Conservation (phyloP, 1,139 yeast species). For the Candida sp. region DNA sequence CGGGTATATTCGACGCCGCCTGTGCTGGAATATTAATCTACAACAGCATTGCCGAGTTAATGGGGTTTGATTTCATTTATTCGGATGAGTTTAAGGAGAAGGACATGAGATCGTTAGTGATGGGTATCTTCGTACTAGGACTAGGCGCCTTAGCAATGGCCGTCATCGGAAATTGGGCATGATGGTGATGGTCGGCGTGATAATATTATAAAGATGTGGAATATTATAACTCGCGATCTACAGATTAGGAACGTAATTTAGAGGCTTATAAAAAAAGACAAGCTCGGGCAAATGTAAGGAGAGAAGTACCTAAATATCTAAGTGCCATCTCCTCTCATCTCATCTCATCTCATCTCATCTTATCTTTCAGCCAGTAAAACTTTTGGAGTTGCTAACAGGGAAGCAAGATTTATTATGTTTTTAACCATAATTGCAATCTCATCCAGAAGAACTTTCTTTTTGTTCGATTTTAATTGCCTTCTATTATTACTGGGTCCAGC, state of each 20-base stretch:
- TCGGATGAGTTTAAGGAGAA: conserved; percentile 29
- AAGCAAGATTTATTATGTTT: no score
- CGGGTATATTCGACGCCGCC: conserved; percentile 39
- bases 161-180: conserved; percentile 49
- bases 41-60: conserved; percentile 42
- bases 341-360: neutral
- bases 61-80: conserved; percentile 42
- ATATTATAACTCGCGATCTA: no score
- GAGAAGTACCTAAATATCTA: neutral
- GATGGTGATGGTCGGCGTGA: neutral
- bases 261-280: neutral
- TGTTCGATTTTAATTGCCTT: no score
- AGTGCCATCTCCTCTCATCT: neutral
- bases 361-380: no score
- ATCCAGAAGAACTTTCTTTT: no score
- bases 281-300: neutral
- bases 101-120: conserved; percentile 18
- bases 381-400: no score
- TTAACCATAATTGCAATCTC: no score
- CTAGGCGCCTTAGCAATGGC: conserved; percentile 46
- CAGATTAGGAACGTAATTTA: no score
- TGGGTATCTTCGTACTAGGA: conserved; percentile 30
- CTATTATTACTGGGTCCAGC: no score
- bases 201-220: neutral
- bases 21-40: conserved; percentile 46